Base-by-base conservation (phyloP, 352 stramenopile genomes). In the Globisporangium carolinianum region DNA sequence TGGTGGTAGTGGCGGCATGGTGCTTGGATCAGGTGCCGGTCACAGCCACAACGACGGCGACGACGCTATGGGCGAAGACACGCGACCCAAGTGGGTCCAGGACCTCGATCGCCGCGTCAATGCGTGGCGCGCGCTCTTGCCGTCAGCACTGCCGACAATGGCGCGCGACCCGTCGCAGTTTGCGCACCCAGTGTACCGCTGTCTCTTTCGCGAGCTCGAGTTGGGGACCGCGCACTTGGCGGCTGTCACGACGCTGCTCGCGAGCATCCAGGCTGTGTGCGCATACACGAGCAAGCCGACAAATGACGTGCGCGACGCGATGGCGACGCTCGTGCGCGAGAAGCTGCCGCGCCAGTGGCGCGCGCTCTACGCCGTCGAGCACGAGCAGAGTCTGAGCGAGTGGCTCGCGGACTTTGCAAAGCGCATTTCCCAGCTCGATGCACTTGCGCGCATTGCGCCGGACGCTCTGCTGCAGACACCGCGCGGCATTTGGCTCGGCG, bases 101-200 rank as follows among this genome's bases (percentile, higher is more conserved):
- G 73, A 90, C 45, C 74, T 97, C 17, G 78, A 93, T 53, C 67
- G 53, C n/a, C 83, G 81, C 52, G 83, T 91, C 35, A 58, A 63
- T 9, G 52, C 65, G 6, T 95, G 82, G 81, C 70, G 92, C 4
- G 48, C 71, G 18, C 62, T 89, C 18, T 72, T 96, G 45, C 81
- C 80, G 0, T 53, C 60, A 0, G 53, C 75, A 5, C 61, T 90
- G 9, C 71, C 76, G n/a, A 58, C 60, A 37, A 67, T 86, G 53
- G 56, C 65, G 14, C 72, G 73, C 17, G 75, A 91, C 49, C 69
- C 75, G 1, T 64, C 68, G 5, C 72, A 86, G 39, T 89, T 96
- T 42, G 72, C 66, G 38, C 90, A 97, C 60, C 89, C 90, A n/a
- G 83, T 98, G 47, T 94, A 92, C 67, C 90, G 91, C 48, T 97